Evolutionary conservation across 768 basidiomycete species (phyloP).

Genomic region (Hebeloma cylindrosporum): DNA sequence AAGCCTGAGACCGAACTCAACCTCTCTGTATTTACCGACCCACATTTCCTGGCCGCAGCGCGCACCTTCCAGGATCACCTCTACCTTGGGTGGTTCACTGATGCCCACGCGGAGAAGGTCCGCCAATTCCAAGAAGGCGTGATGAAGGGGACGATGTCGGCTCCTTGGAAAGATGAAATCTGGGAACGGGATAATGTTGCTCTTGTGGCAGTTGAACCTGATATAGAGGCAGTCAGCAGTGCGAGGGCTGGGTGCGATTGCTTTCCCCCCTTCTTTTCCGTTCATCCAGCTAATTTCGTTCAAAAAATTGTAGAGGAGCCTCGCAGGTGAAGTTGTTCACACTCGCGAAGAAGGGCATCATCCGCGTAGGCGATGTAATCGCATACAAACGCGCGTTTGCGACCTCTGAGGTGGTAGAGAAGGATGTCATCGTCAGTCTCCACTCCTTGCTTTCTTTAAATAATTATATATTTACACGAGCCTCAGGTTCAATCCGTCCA

Average conservation of each 20-base stretch:
- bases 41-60: conserved; percentile 53
- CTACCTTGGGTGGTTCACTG: conserved; percentile 49
- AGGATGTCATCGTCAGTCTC: conserved; percentile 52
- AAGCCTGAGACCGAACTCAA: conserved; percentile 28
- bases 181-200: conserved; percentile 49
- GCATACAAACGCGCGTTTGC: conserved; percentile 52
- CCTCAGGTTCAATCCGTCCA: conserved; percentile 47
- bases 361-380: conserved; percentile 55
- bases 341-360: conserved; percentile 43
- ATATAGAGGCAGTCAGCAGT: conserved; percentile 10
- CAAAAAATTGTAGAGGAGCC: conserved; percentile 30
- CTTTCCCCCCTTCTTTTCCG: background rate
- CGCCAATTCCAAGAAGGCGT: conserved; percentile 44
- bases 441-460: background rate
- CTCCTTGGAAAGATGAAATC: conserved; percentile 63
- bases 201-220: conserved; percentile 11
- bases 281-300: background rate
- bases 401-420: conserved; percentile 42
- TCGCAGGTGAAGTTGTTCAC: conserved; percentile 43
- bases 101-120: conserved; percentile 42
- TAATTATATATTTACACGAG: background rate
- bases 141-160: conserved; percentile 45
- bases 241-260: conserved; percentile 33
- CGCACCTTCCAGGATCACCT: conserved; percentile 64
- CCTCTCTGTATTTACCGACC: conserved; percentile 45